Percentiles rank a stretch among this genome's conserved stretches.
Conservation (phyloP, 2,329 filamentous ascomycete genomes). For the Diplodia corticola region DNA sequence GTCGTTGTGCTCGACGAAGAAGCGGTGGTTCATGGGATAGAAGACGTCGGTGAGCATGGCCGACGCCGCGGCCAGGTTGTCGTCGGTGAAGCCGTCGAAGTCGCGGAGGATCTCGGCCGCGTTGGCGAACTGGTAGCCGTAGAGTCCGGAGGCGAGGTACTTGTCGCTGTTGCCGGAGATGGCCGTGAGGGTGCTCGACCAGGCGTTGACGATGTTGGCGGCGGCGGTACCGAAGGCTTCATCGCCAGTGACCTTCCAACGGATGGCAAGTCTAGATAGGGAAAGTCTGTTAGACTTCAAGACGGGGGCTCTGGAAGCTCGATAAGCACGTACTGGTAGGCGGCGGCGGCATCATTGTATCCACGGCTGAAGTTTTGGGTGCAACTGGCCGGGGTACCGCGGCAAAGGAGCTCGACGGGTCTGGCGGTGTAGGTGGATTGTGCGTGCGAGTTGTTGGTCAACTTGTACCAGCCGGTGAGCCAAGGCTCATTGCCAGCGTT, state of each 20-base stretch:
- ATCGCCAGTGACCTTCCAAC: constrained; percentile 45
- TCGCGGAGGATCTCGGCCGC: constrained; percentile 46
- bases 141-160: constrained; percentile 45
- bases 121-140: constrained; percentile 52
- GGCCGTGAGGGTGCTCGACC: constrained; percentile 38
- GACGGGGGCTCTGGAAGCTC: no score
- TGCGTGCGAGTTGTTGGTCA: constrained; percentile 35
- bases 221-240: constrained; percentile 42
- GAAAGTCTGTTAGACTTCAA: neutral
- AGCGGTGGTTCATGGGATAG: constrained; percentile 41
- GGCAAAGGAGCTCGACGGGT: constrained; percentile 38
- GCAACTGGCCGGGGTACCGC: constrained; percentile 35
- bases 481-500: constrained; percentile 37
- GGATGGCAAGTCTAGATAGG: constrained; percentile 35
- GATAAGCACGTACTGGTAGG: constrained; percentile 31
- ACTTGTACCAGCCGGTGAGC: constrained; percentile 38
- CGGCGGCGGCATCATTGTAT: constrained; percentile 40
- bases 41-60: constrained; percentile 43
- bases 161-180: constrained; percentile 41
- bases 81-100: constrained; percentile 37
- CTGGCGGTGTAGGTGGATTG: constrained; percentile 33
- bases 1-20: constrained; percentile 42
- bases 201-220: constrained; percentile 41
- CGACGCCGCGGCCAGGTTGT: constrained; percentile 30
- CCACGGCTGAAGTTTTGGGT: constrained; percentile 35